Evolutionary conservation across 2,329 filamentous ascomycete genomes (phyloP), one percentile per base, ranked within the genome.

Genomic region (Curvularia eragrostidis): DNA sequence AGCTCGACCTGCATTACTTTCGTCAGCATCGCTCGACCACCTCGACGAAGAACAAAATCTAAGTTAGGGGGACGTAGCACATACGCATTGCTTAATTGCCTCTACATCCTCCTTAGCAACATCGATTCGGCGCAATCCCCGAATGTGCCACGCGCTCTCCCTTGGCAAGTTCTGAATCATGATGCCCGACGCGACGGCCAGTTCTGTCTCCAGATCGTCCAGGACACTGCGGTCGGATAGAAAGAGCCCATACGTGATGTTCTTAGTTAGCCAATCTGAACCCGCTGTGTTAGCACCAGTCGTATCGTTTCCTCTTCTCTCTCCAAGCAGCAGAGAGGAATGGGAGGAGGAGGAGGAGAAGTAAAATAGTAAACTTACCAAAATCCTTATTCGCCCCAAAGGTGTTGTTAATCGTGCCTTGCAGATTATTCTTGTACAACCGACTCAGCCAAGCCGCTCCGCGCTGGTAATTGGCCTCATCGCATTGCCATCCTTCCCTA

Each of bases 161-260:
- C 76, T 72, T 0, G 72, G 73, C 18, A 87, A 67, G 56, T 87
- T 86, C 66, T 87, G 85, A 5, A 83, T 83, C 82, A 86, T 84
- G 54, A 87, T 86, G 1, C 80, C 82, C 3, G 79, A 73, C 3
- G 86, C 70, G 1, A 84, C 82, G 1, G 84, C 80, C 8, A 87
- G 71, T 63, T 87, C 81, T 1, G 85, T 86, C 47, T 85, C 84
- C 3, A 84, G 57, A 9, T 82, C 81, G 18, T 81, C 81, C 3
- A 87, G 70, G 9, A 87, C 82, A 61, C 78, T 80, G 24, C 84
- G 81, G 67, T 87, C 84, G 9, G 81, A 82, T 0, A 87, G 78
- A 62, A 83, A 87, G 10, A 87, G 74, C 0, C 85, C 85, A 58
- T 87, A 87, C 0, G 83, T 86, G 56, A 87, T 85, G 52, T 85